phyloP scores from a whole-genome alignment of 2,329 filamentous ascomycete genomes.

The Aspergillus spinulosporus region DNA sequence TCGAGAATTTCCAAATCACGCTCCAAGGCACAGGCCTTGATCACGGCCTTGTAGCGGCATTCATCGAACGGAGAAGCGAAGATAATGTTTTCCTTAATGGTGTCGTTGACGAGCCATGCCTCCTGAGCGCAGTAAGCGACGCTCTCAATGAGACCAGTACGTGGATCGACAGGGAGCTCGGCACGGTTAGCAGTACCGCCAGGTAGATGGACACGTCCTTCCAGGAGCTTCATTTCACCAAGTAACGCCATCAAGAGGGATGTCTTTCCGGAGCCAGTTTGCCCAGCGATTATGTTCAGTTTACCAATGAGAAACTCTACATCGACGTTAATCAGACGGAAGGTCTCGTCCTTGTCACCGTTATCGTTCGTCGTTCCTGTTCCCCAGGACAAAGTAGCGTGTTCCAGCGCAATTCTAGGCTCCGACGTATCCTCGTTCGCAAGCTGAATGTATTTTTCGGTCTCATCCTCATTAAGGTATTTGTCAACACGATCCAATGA shows the following conservation, averaged over 20 bases:
- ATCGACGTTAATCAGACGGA: slow-evolving; percentile 79
- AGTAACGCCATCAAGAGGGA: slow-evolving; percentile 93
- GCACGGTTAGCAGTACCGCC: slow-evolving; percentile 77
- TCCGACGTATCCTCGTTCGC: slow-evolving; percentile 68
- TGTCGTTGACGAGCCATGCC: slow-evolving; percentile 94
- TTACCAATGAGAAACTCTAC: slow-evolving; percentile 80
- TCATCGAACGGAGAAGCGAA: slow-evolving; percentile 82
- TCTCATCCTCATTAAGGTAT: slow-evolving; percentile 90
- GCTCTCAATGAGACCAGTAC: slow-evolving; percentile 84
- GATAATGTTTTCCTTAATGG: slow-evolving; percentile 92
- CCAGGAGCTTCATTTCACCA: slow-evolving; percentile 88
- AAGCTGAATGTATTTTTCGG: slow-evolving; percentile 89
- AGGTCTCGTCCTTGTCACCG: slow-evolving; percentile 63
- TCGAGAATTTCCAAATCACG: slow-evolving; percentile 91
- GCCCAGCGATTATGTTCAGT: slow-evolving; percentile 88
- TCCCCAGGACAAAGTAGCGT: slow-evolving; percentile 89
- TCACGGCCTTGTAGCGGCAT: slow-evolving; percentile 80
- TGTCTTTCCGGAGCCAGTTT: slow-evolving; percentile 93
- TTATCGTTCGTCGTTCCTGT: slow-evolving; percentile 55
- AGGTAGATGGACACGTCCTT: slow-evolving; percentile 79
- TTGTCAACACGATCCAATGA: slow-evolving; percentile 96
- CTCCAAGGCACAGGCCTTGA: slow-evolving; percentile 86
- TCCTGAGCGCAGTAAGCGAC: slow-evolving; percentile 96
- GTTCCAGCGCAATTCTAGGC: slow-evolving; percentile 77
- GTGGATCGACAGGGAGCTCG: slow-evolving; percentile 76